These are phyloP conservation scores for Dictyostelium capitatum DNA, from an alignment of 78 protist genomes.

Conservation along the genomic window DNA sequence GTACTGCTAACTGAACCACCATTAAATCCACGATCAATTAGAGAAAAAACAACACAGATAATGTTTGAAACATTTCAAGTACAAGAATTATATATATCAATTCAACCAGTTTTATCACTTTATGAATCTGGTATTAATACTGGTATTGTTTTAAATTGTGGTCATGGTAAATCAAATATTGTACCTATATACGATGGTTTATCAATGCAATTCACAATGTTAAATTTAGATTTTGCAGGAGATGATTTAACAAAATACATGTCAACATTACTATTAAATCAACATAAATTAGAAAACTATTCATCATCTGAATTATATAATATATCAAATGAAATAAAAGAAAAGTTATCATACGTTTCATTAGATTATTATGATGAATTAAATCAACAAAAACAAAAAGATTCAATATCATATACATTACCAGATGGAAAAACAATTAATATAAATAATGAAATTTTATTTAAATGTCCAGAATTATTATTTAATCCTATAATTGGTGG, in stretches of 20 bases:
- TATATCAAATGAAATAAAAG: constrained; percentile 72
- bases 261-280: neutral
- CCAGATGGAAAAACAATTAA: constrained; percentile 82
- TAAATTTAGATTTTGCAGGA: constrained; percentile 95
- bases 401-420: constrained; percentile 8
- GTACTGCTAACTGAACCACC: constrained; percentile 78
- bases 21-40: constrained; percentile 76
- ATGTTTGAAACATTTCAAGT: constrained; percentile 3
- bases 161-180: constrained; percentile 21
- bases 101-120: constrained; percentile 62
- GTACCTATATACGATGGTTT: constrained; percentile 57
- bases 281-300: no score
- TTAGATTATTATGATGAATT: constrained; percentile 7
- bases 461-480: constrained; percentile 23
- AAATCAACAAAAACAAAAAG: neutral
- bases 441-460: constrained; percentile 41
- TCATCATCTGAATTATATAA: constrained; percentile 18
- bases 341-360: constrained; percentile 65
- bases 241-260: constrained; percentile 95
- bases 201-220: constrained; percentile 90
- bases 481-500: neutral
- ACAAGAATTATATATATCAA: constrained; percentile 74
- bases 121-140: neutral
- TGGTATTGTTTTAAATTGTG: neutral
- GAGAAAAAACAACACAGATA: constrained; percentile 48